Evolutionary conservation across 2,329 filamentous ascomycete species (phyloP), one percentile per base, ranked within the genome.

Genomic region (Neurospora sp.): DNA sequence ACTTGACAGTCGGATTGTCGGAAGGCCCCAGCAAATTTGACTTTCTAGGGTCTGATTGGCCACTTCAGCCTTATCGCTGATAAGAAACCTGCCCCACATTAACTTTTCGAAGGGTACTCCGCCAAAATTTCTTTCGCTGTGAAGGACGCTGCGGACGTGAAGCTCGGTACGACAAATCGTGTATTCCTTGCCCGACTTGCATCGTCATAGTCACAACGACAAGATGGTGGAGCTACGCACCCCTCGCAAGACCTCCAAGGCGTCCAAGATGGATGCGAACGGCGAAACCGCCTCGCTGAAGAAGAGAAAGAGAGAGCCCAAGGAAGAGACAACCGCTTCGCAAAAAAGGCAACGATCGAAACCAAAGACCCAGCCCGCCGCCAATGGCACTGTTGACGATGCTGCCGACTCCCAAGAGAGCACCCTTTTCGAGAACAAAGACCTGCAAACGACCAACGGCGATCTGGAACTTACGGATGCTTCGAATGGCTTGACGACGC

Each of bases 231-330:
- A 39, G 28, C 19, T 23, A 40, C 19, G 38, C 33, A 40, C 23
- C 15, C 52, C 52, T 67, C 58, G 38, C 13, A 28, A 69, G 23
- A 8, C 39, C 42, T 52, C 36, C 28, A 28, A 67, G 36, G n/a
- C 66, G 6, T 19, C 72, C 40, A 75, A 73, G 72, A 75, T 75
- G 69, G 74, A 76, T 38, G 70, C 67, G 15, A 73, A 76, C 67
- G 76, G 75, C 58, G 74, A 76, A 8, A 76, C 76, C 7, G 77
- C 74, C 40, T 72, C 73, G 38, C 67, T 77, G 42, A 78, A 78
- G 68, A 78, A 78, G 73, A 73, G 78, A 69, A 79, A 79, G 72
- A 73, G 78, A 38, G 76, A 77, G 66, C 72, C 69, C 19, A 79
- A 76, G 70, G 73, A 75, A 70, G 78, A 79, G 67, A 72, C 76